Evolutionary conservation across 2,329 filamentous ascomycete species (phyloP).

Genomic region (Fusarium falciforme): DNA sequence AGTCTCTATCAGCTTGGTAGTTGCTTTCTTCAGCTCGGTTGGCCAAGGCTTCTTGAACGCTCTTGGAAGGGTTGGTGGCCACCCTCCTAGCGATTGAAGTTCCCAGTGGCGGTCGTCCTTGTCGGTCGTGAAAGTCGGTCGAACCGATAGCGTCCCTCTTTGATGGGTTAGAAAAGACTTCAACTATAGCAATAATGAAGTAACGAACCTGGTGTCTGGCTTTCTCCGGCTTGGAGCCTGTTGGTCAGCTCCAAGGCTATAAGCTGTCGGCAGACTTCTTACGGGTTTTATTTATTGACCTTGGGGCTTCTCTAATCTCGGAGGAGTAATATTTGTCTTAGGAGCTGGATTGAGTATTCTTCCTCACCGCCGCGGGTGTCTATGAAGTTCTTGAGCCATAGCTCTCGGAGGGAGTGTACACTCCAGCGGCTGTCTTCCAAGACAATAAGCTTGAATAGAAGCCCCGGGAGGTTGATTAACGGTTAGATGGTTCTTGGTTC

Average conservation of each 20-base stretch:
- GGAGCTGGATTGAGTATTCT: background rate
- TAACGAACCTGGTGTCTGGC: background rate
- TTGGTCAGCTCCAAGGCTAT: background rate
- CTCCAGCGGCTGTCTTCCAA: background rate
- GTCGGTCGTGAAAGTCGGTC: background rate
- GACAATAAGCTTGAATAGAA: no score
- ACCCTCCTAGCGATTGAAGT: background rate
- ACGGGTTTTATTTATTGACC: background rate
- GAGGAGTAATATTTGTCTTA: background rate
- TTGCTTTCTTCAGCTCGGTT: background rate
- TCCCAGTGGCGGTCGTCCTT: background rate
- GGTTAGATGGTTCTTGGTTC: accelerated
- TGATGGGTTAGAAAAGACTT: background rate
- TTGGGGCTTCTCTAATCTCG: accelerated
- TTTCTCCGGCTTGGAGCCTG: no score
- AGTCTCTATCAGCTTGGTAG: background rate
- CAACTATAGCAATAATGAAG: background rate
- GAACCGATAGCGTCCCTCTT: background rate
- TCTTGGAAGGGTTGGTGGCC: background rate
- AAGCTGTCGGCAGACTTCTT: background rate
- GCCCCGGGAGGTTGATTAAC: accelerated
- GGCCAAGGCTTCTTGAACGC: background rate
- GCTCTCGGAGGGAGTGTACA: no score
- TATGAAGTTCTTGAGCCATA: background rate
- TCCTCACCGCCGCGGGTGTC: background rate